A percentile compares a stretch with the other conserved stretches of the same genome.
Conservation (phyloP, 148 eudicot genomes). For the Chenopodium album region DNA sequence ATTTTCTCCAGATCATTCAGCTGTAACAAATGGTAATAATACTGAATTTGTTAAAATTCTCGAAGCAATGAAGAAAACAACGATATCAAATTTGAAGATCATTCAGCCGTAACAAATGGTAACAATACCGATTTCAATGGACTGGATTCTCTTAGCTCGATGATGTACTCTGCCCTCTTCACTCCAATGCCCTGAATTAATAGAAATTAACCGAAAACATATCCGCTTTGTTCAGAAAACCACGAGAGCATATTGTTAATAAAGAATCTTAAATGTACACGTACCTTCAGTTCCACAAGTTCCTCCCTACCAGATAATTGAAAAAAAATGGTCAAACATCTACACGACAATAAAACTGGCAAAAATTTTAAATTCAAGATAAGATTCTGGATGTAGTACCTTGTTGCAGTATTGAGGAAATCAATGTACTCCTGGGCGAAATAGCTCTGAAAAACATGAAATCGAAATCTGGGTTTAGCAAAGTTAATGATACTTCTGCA, state of each 20-base stretch:
- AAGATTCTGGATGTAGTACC: conserved; percentile 32
- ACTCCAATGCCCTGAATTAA: conserved; percentile 76
- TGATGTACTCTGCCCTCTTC: conserved; percentile 73
- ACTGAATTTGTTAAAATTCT: neutral
- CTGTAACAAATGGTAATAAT: conserved; percentile 37
- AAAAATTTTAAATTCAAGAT: neutral
- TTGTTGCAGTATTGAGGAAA: conserved; percentile 73
- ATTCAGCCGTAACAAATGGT: neutral
- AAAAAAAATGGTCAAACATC: conserved; percentile 18
- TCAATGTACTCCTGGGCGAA: conserved; percentile 75
- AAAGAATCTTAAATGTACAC: neutral
- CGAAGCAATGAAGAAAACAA: neutral
- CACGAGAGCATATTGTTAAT: neutral
- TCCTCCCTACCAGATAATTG: conserved; percentile 55
- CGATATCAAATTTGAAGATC: neutral
- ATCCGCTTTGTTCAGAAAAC: neutral
- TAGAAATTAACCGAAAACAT: neutral
- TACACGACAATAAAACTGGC: neutral
- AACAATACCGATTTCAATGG: conserved; percentile 68
- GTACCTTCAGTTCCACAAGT: conserved; percentile 75
- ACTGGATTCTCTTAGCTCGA: conserved; percentile 72
- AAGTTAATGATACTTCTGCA: neutral
- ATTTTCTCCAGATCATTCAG: conserved; percentile 77
- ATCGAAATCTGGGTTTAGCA: neutral
- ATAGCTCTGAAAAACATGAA: conserved; percentile 43